phyloP scores from a whole-genome alignment of 1,284 basidiomycete species.

The Tilletia indica region DNA sequence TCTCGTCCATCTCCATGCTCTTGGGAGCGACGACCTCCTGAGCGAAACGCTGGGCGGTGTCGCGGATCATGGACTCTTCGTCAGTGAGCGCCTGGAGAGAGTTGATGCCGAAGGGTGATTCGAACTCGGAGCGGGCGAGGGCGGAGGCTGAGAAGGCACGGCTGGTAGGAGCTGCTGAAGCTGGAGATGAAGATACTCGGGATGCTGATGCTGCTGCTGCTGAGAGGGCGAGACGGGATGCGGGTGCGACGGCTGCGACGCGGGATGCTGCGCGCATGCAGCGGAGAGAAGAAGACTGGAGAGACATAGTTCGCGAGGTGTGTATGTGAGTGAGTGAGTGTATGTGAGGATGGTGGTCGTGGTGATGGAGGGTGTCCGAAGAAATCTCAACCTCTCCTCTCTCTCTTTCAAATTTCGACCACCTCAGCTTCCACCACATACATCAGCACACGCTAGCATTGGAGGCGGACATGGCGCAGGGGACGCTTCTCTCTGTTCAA shows the following conservation, averaged over 20 bases:
- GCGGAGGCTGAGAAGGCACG: constrained; percentile 33
- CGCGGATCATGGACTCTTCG: constrained; percentile 55
- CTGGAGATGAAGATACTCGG: background rate
- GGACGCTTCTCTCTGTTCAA: too few species aligned
- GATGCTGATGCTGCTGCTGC: background rate
- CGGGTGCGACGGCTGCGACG: constrained; percentile 2
- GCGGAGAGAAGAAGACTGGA: constrained; percentile 7
- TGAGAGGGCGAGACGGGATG: background rate
- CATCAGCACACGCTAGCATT: too few species aligned
- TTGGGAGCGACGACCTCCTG: constrained; percentile 83
- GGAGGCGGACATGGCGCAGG: too few species aligned
- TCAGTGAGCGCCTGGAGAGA: constrained; percentile 51
- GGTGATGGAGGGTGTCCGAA: too few species aligned
- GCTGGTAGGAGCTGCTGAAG: background rate
- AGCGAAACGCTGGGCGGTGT: constrained; percentile 65
- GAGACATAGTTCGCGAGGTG: background rate
- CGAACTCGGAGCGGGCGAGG: constrained; percentile 32
- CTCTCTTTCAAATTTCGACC: too few species aligned
- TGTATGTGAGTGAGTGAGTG: background rate
- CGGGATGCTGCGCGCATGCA: constrained; percentile 9
- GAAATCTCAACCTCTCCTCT: too few species aligned
- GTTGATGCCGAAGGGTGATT: constrained; percentile 53
- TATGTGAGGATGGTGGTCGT: background rate
- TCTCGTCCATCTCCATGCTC: constrained; percentile 96
- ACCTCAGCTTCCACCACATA: too few species aligned